Evolutionary conservation across 1,284 basidiomycete species (phyloP).

Genomic region (Ustilago loliicola): DNA sequence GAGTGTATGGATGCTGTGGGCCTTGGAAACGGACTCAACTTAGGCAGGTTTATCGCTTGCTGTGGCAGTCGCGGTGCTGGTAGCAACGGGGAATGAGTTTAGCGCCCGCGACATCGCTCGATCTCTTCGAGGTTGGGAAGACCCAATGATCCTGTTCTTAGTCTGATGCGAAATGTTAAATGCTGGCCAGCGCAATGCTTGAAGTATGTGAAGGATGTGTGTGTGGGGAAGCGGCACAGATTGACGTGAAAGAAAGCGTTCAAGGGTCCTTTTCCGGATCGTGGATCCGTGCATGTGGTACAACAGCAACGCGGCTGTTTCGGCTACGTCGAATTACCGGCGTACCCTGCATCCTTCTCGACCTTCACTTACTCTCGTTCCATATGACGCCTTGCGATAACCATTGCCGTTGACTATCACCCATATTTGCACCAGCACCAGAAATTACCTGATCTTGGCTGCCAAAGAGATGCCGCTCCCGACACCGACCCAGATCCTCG

Average conservation of each 20-base stretch:
- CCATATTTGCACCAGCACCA: neutral
- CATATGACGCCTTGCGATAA: neutral
- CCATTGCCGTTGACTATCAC: neutral
- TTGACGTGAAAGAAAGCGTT: constrained; percentile 9
- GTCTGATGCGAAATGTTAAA: neutral
- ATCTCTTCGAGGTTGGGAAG: neutral
- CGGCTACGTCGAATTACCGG: constrained; percentile 7
- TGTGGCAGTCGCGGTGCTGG: constrained; percentile 11
- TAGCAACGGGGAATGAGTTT: neutral
- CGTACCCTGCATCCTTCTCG: neutral
- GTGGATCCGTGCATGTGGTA: constrained; percentile 3
- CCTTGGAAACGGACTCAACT: constrained; percentile 15
- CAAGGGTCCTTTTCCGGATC: neutral
- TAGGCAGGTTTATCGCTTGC: constrained; percentile 2
- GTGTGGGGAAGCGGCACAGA: neutral
- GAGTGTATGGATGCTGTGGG: constrained; percentile 14
- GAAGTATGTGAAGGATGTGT: neutral
- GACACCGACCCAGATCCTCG: constrained; percentile 16
- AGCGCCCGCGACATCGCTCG: neutral
- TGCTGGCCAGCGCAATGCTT: neutral
- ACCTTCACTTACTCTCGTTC: neutral
- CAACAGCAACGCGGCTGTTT: neutral
- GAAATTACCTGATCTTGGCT: neutral
- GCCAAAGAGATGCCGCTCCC: constrained; percentile 4
- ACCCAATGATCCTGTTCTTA: neutral